Base-by-base conservation (phyloP, 140 eudicot species). In the Erigeron philadelphicus region DNA sequence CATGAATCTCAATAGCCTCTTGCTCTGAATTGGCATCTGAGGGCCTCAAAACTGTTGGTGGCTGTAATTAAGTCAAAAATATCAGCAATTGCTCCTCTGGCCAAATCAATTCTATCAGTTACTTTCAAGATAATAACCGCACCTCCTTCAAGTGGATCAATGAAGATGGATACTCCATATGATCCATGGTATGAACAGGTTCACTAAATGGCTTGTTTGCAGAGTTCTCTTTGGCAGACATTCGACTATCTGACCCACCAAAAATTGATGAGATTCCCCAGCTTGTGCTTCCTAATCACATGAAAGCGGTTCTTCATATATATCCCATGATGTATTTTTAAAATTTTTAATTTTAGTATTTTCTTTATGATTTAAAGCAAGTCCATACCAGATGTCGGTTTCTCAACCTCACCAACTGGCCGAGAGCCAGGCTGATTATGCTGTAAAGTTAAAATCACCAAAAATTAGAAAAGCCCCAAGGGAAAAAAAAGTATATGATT, bases 191-290 rank as follows among this genome's bases (percentile, higher is more conserved):
- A 43, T 85, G 90, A 71, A 78, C 70, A 23, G 93, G 90, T 68
- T 89, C 96, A 72, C 16, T 78, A 66, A 80, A 86, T 61, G 90
- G 81, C 84, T 80, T 89, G 81, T 74, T 86, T 9, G 76, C 48
- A 17, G 89, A 75, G 52, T 70, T 84, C 25, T 93, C 98, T 80
- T 93, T 89, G 11, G 47, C 42, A 65, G 99, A 54, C 31, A 44
- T 49, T 49, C 95, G 89, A 75, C 62, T 84, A 58, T 85, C 97
- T 21, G 86, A 79, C 7, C 85, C 88, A 52, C 99, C 90, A 56
- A 94, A 94, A 49, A 94, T 86, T 35, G 97, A 86, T 49, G 97
- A 75, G 55, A 94, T 87, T 11, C 97, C 97, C 97, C 99, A 94
- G 71, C 81, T 56, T 47, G 95, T 74, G 73, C 88, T 83, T 78